Conservation (phyloP, 331 rosid species). For the Erythrophleum ivorense region DNA sequence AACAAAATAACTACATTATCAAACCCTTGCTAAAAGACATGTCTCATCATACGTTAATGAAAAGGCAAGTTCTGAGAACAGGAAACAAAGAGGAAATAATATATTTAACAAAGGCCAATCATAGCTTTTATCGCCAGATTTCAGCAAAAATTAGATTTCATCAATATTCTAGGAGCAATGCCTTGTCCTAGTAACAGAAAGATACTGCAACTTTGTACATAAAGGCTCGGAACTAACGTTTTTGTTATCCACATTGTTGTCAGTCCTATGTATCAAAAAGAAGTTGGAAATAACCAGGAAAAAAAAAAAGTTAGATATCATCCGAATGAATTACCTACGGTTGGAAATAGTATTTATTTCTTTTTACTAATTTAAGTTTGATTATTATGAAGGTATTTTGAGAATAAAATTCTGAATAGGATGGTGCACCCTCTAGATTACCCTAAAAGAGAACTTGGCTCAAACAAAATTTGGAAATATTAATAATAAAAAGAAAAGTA, state of each 20-base stretch:
- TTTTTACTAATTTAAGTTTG: background rate
- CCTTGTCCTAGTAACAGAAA: background rate
- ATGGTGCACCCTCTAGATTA: too few relatives aligned
- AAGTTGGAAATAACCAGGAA: background rate
- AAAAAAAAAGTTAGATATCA: background rate
- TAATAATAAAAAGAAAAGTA: too few relatives aligned
- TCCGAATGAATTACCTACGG: background rate
- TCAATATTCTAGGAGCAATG: background rate
- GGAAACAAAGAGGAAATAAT: background rate
- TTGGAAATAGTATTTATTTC: background rate
- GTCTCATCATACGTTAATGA: background rate
- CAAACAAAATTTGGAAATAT: too few relatives aligned
- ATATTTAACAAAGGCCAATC: background rate
- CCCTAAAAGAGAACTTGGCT: too few relatives aligned
- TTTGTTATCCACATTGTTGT: background rate
- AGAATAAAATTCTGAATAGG: too few relatives aligned
- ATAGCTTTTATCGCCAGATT: slow-evolving; percentile 38
- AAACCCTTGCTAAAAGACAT: too few relatives aligned
- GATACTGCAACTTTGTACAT: background rate
- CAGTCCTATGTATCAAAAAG: background rate
- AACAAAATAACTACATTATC: too few relatives aligned
- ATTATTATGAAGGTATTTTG: too few relatives aligned
- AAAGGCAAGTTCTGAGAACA: background rate
- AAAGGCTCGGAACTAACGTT: background rate
- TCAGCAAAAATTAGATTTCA: slow-evolving; percentile 11